Evolutionary conservation across 352 stramenopile species (phyloP), one percentile per base, ranked within the genome.

Genomic region (Phytopythium montanum): DNA sequence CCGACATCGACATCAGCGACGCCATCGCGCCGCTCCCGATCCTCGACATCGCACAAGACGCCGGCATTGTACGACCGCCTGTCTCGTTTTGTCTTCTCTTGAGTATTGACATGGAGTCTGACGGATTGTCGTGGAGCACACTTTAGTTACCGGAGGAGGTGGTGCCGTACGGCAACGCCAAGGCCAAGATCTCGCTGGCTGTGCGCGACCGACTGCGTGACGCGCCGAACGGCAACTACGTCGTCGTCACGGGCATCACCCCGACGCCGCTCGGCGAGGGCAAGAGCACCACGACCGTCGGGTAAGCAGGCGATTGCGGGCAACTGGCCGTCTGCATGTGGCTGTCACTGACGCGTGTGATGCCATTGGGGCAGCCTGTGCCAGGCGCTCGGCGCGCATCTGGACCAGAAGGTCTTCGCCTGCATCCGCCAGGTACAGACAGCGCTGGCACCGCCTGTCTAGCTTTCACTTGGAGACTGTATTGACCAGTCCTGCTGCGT

Each of bases 271-370:
- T 99, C 13, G 97, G 97, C 7, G 97, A 99, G 73, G 97, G 97
- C 59, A 99, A 99, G 72, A 98, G 89, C 59, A 99, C 97, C n/a
- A 99, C 97, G 9, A 99, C 96, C 2, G 98, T 98, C 18, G 97
- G 98, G 79, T 90, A 75, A n/a, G n/a, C n/a, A n/a, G 13, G 69
- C 64, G 28, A 29, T 31, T 53, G 33, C 5, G 36, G n/a, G 19
- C 14, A 44, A 3, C 13, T 14, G 28, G 0, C 3, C 3, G 3
- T 31, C 1, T 3, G 8, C 1, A 26, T 38, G 29, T 12, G 23
- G 13, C 50, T 28, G 21, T 26, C n/a, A n/a, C 29, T 54, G 48
- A 54, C 28, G 78, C 81, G 28, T 89, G 73, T 65, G 95, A 96
- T 70, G 53, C 2, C 48, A 60, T 45, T 3, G 19, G 9, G 31